Evolutionary conservation across 352 stramenopile species (phyloP), one percentile per base, ranked within the genome.

Genomic region (Globisporangium irregulare): DNA sequence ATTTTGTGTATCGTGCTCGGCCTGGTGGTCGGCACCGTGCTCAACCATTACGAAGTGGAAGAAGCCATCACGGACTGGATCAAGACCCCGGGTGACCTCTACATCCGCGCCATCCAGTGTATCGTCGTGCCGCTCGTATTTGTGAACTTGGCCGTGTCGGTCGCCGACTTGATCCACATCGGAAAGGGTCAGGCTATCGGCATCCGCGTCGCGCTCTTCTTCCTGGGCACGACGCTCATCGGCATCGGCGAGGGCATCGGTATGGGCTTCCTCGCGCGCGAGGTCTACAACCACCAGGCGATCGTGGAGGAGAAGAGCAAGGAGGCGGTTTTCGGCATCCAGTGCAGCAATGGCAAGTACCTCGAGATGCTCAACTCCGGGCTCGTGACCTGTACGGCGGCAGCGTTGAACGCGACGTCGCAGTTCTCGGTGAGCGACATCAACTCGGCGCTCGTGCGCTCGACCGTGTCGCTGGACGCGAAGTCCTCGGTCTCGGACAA

Each of bases 121-220:
- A 70, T 95, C 46, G 84, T 95, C 63, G 73, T 93, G 64, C 85
- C 85, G 24, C 81, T 93, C 61, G 83, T 93, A 62, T 91, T 95
- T 60, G 79, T 92, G 25, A 92, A 93, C 71, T 61, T 95, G 48
- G 84, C 81, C 20, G 81, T 92, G 14, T 79, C 79, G 4, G 80
- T 91, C 2, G 81, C 85, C 3, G 84, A 95, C 62, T 78, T 93
- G 34, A 77, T 81, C 48, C 72, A 84, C 64, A 75, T 88, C 54
- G 73, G 79, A 10, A 67, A 89, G 54, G 80, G 76, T 41, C 68
- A 73, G 59, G 69, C 75, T 6, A 76, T 92, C 14, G 72, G 78
- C 50, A 32, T 81, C 18, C 78, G 84, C 22, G 73, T 92, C 25
- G 46, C 73, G 34, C 25, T 81, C 12, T 66, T 85, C 27, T 79